Base-by-base conservation (phyloP, 2,329 filamentous ascomycete species). In the Fonsecaea nubica region DNA sequence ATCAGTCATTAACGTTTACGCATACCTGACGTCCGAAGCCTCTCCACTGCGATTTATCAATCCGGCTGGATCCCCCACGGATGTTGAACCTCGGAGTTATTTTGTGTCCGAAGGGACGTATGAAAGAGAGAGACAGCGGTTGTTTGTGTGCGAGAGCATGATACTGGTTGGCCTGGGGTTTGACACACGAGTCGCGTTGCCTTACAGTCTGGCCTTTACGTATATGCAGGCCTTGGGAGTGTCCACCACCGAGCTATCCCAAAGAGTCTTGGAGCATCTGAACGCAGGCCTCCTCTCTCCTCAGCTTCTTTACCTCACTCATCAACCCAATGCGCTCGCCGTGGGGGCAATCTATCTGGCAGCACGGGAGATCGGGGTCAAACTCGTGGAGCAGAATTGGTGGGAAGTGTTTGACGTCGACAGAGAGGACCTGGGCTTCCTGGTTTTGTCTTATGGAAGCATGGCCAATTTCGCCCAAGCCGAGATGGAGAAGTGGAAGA, bases 391-490 rank as follows among this genome's bases (percentile, higher is more conserved):
- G 69, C 89, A 92, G 69, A 71, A 72, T 40, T 99, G 95, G 95
- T 99, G 95, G 95, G 93, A 97, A 78, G 92, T 98, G 0, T 98
- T 98, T 77, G 95, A 99, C 78, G 92, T 95, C 7, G 93, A 97
- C 74, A 85, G 95, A 58, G 95, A 99, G 81, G 93, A 97, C 76
- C 83, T 99, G 40, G 95, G 95, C 0, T 98, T 98, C 73, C 79
- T 98, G 65, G 93, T 96, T 3, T 92, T 97, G 10, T 93, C 86
- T 0, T 87, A 97, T 85, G 83, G 88, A 68, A 97, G 93, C 74
- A 81, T 96, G 62, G 89, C 90, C 69, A 88, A 87, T 0, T 92
- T 90, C 79, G 87, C 88, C 62, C 80, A 79, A 66, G 83, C 83
- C 50, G 88, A 91, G 74, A 84, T 79, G 73, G 82, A 83, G 58